Conservation (phyloP, 1,284 basidiomycete species). For the Austroboletus rostrupii region DNA sequence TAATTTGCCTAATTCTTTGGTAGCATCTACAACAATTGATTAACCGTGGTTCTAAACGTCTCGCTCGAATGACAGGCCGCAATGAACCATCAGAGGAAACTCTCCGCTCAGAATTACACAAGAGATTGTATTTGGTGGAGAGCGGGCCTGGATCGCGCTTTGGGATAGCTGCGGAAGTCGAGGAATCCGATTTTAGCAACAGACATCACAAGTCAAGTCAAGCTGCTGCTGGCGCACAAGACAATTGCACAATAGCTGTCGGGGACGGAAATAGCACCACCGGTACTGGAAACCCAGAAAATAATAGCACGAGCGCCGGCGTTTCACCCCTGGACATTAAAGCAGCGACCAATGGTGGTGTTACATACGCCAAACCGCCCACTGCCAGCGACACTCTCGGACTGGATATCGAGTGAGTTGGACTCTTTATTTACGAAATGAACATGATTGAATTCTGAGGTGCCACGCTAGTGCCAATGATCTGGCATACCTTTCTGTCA, state of each 20-base stretch:
- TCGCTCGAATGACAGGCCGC: slow-evolving; percentile 66
- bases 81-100: slow-evolving; percentile 45
- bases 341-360: slow-evolving; percentile 36
- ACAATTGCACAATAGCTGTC: slow-evolving; percentile 8
- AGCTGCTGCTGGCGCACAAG: slow-evolving; percentile 5
- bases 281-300: slow-evolving; percentile 2
- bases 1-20: not conserved
- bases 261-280: slow-evolving; percentile 2
- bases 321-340: slow-evolving; percentile 37
- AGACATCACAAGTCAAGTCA: slow-evolving; percentile 8
- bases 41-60: slow-evolving; percentile 61
- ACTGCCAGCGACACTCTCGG: slow-evolving; percentile 60
- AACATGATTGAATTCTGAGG: not conserved
- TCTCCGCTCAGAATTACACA: slow-evolving; percentile 49
- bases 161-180: slow-evolving; percentile 2
- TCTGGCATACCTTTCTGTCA: slow-evolving; percentile 60
- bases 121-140: slow-evolving; percentile 46
- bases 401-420: slow-evolving; percentile 63
- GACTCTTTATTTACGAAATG: not conserved
- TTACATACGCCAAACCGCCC: slow-evolving; percentile 52
- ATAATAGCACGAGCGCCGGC: slow-evolving; percentile 25
- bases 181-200: slow-evolving; percentile 8
- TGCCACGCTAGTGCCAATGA: slow-evolving; percentile 38
- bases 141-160: slow-evolving; percentile 20
- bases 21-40: slow-evolving; percentile 70